Percentiles rank a stretch among this genome's conserved stretches.
phyloP scores from a whole-genome alignment of 176 grass and related monocot genomes.

The Eleusine indica region DNA sequence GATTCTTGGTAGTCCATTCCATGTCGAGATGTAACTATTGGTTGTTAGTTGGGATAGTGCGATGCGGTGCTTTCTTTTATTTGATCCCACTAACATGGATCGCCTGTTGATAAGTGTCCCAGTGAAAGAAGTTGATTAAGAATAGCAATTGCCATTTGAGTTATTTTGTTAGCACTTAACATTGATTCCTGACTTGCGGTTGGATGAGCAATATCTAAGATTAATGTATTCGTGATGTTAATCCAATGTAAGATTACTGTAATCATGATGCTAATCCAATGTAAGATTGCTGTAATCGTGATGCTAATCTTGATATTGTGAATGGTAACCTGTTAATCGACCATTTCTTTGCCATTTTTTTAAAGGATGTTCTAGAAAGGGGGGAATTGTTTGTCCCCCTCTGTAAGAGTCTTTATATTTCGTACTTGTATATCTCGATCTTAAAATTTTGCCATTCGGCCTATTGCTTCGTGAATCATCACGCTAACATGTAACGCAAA shows the following conservation, averaged over 20 bases:
- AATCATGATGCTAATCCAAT: background rate
- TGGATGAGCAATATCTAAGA: background rate
- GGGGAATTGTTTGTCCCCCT: background rate
- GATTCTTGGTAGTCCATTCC: conserved; percentile 3
- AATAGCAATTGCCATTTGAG: background rate
- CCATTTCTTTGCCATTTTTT: background rate
- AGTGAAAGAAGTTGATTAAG: background rate
- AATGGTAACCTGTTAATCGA: background rate
- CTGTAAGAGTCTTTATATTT: background rate
- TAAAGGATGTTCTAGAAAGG: background rate
- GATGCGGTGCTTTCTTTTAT: background rate
- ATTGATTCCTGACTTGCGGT: background rate
- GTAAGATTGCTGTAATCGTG: background rate
- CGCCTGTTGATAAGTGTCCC: background rate
- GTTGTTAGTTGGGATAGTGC: background rate
- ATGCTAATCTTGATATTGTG: background rate
- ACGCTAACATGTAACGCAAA: background rate
- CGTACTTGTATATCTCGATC: background rate
- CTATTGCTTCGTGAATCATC: background rate
- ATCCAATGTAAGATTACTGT: background rate
- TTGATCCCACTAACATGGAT: background rate
- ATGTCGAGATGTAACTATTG: background rate
- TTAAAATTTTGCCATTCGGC: background rate
- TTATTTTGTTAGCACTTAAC: background rate
- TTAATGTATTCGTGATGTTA: background rate